Conservation (phyloP, 73 alveolate genomes). For the Paramecium sexaurelia region DNA sequence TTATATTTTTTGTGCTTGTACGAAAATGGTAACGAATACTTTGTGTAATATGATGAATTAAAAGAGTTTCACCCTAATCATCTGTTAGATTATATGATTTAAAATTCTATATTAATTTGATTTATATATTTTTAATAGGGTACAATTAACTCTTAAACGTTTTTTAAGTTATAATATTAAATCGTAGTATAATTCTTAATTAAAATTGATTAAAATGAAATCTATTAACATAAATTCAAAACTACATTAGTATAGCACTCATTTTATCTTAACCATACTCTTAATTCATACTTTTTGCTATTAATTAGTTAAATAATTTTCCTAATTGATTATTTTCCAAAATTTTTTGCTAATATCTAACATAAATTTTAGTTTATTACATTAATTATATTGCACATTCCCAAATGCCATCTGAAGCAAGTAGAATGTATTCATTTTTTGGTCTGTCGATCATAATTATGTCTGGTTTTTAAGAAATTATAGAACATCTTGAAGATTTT, state of each 20-base stretch:
- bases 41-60: background rate
- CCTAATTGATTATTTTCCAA: background rate
- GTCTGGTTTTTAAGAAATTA: background rate
- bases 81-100: background rate
- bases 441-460: constrained; percentile 2
- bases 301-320: background rate
- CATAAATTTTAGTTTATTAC: background rate
- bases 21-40: background rate
- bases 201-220: background rate
- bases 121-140: background rate
- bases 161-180: no score
- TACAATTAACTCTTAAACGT: no score
- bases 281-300: background rate
- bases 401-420: constrained; percentile 47
- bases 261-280: constrained; percentile 22
- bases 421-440: background rate
- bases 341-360: background rate
- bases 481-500: background rate
- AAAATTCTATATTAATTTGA: background rate
- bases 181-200: no score
- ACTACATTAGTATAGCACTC: constrained; percentile 17
- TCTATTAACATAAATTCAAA: background rate
- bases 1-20: background rate
- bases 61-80: background rate
- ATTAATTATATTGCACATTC: constrained; percentile 5